Evolutionary conservation across 2,329 filamentous ascomycete genomes (phyloP).

Genomic region (Colletotrichum magnum): DNA sequence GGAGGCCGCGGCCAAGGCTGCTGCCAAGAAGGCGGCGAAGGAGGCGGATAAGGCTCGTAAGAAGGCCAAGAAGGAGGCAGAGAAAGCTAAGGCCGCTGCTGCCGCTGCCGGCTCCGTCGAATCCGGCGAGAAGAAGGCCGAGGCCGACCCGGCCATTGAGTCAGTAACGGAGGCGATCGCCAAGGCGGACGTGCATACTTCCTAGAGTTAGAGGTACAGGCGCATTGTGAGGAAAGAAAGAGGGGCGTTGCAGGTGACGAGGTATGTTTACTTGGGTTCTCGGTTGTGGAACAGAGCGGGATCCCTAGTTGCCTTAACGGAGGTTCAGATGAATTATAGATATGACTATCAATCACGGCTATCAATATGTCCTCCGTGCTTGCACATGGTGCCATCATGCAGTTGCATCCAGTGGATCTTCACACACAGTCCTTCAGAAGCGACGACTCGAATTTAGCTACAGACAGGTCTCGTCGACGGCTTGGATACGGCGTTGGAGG

Average conservation of each 20-base stretch:
- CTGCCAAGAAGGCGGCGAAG: constrained; percentile 66
- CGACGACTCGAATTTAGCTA: neutral
- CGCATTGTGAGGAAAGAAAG: neutral
- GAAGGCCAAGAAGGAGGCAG: constrained; percentile 54
- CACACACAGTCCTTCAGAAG: neutral
- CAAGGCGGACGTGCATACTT: constrained; percentile 46
- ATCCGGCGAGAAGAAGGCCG: constrained; percentile 44
- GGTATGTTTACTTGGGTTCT: neutral
- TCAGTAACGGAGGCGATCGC: constrained; percentile 45
- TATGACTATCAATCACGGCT: neutral
- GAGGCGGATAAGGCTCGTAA: constrained; percentile 66
- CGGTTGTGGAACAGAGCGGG: constrained; percentile 9
- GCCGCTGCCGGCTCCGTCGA: constrained; percentile 38
- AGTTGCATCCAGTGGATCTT: no score
- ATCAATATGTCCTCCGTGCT: no score
- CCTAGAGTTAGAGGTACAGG: constrained; percentile 33
- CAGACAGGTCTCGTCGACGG: constrained; percentile 49
- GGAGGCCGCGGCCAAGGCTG: constrained; percentile 64
- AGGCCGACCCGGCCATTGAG: constrained; percentile 45
- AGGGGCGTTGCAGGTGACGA: constrained; percentile 18
- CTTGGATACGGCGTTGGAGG: constrained; percentile 45
- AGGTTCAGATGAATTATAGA: neutral
- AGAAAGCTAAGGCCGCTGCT: constrained; percentile 32
- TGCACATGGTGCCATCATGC: no score
- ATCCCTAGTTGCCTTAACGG: neutral